A percentile compares a stretch with the other conserved stretches of the same genome.
Evolutionary conservation across 306 rosid genomes (phyloP).

Genomic region (Glycyrrhiza uralensis): DNA sequence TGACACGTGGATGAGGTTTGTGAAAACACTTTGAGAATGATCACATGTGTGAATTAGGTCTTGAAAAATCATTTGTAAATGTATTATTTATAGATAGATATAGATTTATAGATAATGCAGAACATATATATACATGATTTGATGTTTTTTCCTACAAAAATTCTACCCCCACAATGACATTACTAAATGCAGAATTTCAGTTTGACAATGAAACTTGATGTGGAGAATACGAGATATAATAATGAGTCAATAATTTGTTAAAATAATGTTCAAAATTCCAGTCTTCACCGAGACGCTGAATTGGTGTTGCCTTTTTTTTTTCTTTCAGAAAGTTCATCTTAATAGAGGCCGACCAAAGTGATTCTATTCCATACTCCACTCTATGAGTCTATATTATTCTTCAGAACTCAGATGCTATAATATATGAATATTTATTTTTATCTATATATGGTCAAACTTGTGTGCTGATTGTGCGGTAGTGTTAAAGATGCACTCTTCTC

Average conservation of each 20-base stretch:
- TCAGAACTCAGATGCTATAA: neutral
- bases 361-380: constrained; percentile 63
- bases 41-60: too few species aligned
- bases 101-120: too few species aligned
- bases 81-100: too few species aligned
- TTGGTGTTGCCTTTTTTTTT: constrained; percentile 4
- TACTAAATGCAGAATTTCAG: neutral
- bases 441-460: constrained; percentile 11
- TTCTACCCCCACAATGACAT: neutral
- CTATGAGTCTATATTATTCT: neutral
- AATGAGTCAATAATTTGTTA: constrained; percentile 18
- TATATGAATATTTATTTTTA: neutral
- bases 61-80: too few species aligned
- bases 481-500: neutral
- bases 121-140: too few species aligned
- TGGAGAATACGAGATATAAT: neutral
- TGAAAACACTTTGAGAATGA: too few species aligned
- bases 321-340: constrained; percentile 21
- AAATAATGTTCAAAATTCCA: neutral
- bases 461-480: neutral
- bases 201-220: neutral
- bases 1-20: too few species aligned
- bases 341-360: constrained; percentile 60
- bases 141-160: neutral
- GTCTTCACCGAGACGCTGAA: constrained; percentile 39